Conservation (phyloP, 2,329 filamentous ascomycete genomes). For the Parafenestella ontariensis region DNA sequence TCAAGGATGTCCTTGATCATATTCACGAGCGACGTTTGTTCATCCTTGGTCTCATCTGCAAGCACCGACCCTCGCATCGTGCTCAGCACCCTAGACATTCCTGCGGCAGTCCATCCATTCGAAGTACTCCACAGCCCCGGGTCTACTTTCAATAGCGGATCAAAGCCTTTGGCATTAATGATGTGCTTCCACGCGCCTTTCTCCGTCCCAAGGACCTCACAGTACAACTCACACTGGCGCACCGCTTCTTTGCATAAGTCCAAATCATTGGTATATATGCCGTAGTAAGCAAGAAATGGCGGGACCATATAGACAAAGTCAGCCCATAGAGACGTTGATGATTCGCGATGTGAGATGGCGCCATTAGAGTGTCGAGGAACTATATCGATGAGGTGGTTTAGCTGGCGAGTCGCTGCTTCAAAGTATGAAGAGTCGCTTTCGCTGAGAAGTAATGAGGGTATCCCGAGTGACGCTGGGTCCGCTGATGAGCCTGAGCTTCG, state of each 20-base stretch:
- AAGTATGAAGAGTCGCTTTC: conserved; percentile 41
- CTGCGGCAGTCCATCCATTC: conserved; percentile 58
- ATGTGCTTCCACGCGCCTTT: conserved; percentile 57
- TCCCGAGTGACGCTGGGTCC: conserved; percentile 56
- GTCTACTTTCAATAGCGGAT: conserved; percentile 29
- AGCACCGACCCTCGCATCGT: conserved; percentile 48
- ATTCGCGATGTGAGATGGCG: conserved; percentile 57
- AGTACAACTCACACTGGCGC: conserved; percentile 52
- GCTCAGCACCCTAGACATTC: conserved; percentile 56
- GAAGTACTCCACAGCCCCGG: conserved; percentile 56
- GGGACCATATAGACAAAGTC: conserved; percentile 60
- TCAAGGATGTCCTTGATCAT: conserved; percentile 50
- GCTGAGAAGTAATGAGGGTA: conserved; percentile 55
- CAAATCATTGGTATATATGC: conserved; percentile 49
- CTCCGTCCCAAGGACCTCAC: conserved; percentile 46
- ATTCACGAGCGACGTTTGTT: conserved; percentile 36
- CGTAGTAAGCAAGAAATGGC: conserved; percentile 59
- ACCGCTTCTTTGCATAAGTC: conserved; percentile 46
- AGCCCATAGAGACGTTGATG: conserved; percentile 55
- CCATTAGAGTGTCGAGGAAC: conserved; percentile 55
- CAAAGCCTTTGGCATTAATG: conserved; percentile 34
- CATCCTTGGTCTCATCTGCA: conserved; percentile 6
- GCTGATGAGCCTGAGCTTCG: conserved; percentile 40
- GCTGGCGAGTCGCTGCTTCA: conserved; percentile 51
- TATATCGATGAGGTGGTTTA: conserved; percentile 48